Base-by-base conservation (phyloP, 1,284 basidiomycete species). In the Marasmius fiardii region DNA sequence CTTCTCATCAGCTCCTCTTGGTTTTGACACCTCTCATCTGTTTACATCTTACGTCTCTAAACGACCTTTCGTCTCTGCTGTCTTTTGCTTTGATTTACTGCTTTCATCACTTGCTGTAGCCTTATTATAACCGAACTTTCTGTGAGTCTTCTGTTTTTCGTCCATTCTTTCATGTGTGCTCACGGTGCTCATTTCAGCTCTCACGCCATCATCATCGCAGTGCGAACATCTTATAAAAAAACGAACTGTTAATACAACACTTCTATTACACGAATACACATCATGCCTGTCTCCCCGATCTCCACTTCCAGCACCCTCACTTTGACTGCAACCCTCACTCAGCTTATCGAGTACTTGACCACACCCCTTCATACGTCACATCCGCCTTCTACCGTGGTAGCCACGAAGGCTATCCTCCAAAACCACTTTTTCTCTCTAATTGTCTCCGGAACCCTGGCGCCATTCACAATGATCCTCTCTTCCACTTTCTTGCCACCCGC, bases 401-500 rank as follows among this genome's bases (percentile, higher is more conserved):
- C 28, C 26, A 14, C 31, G 26, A 49, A 49, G 18, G 24, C 26
- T 31, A 28, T 31, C 14, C 47, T 49, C 26, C 31, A 31, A n/a
- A 31, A 11, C 47, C 47, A 49, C 47, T 49, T 49, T 20, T 26
- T 26, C 2, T 49, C 24, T n/a, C 26, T 49, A 23, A 31, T 49
- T 14, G 14, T 20, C 24, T 31, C 26, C 14, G 47, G 47, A n/a
- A 33, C 47, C 4, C 14, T 49, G 31, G 47, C 47, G 14, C 47
- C 47, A 14, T 49, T 49, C 47, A 49, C 14, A 4, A 26, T 49
- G n/a, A 49, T 49, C 47, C 47, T 49, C 1, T 49, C 47, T 26
- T 33, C 47, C 7, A 4, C 3, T 26, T 31, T 31, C 24, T 26
- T 49, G 24, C 47, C 47, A 6, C 47, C 47, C 4, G 47, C 47